Evolutionary conservation across 192 early-diverging fungal genomes (phyloP).

Genomic region (Coemansia sp.): DNA sequence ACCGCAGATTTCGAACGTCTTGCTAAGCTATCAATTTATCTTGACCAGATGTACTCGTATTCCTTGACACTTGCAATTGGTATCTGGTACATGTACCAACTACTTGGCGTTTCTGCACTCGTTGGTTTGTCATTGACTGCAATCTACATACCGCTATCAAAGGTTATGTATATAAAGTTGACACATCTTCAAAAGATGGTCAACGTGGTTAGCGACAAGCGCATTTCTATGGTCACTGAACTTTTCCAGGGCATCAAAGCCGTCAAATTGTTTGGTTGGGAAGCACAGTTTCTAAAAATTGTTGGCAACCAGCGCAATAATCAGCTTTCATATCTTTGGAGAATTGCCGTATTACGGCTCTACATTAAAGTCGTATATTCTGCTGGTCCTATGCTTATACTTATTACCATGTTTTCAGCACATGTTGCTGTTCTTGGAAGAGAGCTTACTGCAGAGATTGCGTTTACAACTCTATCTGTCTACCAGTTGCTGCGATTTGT

Average conservation of each 20-base stretch:
- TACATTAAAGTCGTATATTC: constrained; percentile 39
- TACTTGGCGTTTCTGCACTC: constrained; percentile 81
- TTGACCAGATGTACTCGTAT: constrained; percentile 62
- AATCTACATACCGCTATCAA: constrained; percentile 61
- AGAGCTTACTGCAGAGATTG: constrained; percentile 55
- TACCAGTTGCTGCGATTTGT: constrained; percentile 60
- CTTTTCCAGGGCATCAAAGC: constrained; percentile 81
- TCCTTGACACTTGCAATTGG: constrained; percentile 71
- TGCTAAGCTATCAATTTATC: constrained; percentile 56
- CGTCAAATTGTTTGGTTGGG: constrained; percentile 85
- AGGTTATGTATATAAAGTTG: constrained; percentile 52
- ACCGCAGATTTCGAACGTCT: constrained; percentile 67
- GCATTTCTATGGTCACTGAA: constrained; percentile 75
- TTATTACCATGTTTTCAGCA: constrained; percentile 55
- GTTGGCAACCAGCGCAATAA: constrained; percentile 60
- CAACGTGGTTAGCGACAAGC: constrained; percentile 57
- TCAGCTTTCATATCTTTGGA: constrained; percentile 56
- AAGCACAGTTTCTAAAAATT: constrained; percentile 62
- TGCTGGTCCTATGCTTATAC: constrained; percentile 28
- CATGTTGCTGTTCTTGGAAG: constrained; percentile 60
- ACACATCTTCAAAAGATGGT: background rate
- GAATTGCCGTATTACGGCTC: constrained; percentile 49
- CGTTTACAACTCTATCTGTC: constrained; percentile 66
- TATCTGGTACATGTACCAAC: constrained; percentile 66
- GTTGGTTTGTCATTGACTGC: constrained; percentile 71